Evolutionary conservation across 1,284 basidiomycete genomes (phyloP), one percentile per base, ranked within the genome.

Genomic region (Exobasidium rhododendri): DNA sequence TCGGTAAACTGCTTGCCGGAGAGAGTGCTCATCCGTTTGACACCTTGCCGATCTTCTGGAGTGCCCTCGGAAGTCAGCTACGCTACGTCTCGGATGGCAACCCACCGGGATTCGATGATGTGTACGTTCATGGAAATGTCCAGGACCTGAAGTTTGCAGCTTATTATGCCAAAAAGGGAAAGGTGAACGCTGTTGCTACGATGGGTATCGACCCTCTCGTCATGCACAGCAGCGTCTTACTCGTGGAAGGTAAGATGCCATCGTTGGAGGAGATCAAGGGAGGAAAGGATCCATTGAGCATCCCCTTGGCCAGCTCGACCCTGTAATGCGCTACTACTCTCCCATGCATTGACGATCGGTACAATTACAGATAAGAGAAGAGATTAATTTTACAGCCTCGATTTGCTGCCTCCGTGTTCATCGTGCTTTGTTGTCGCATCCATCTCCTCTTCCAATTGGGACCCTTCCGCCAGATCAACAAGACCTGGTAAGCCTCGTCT

Each of bases 31-130:
- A 65, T 40, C 67, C 64, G n/a, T 91, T 88, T 76, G 83, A 84
- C 63, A 92, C 92, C 81, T 83, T 91, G 4, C 91, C 92, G 0
- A 83, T 94, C 56, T 96, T 96, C 82, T 96, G 92, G 92, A 82
- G 82, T 26, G 79, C 82, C 78, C 85, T 90, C 81, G 89, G 89
- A 43, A 85, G 87, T 73, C 87, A 89, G 74, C 82, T 96, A 58
- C 85, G 92, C 50, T 96, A 94, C 81, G 87, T 88, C 69, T 90
- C 91, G 5, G 81, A 87, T 56, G 87, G 86, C 17, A 83, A 83
- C 2, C 80, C 78, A 20, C 63, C 63, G 10, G 84, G 84, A 1
- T 88, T 84, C 72, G 89, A 93, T 67, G 88, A 90, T 64, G 81
- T 89, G 30, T 85, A 88, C 73, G 84, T 94, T 66, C 86, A 89